These are phyloP conservation scores for Clitoria ternatea DNA, from an alignment of 306 rosid genomes.

Conservation along the genomic window DNA sequence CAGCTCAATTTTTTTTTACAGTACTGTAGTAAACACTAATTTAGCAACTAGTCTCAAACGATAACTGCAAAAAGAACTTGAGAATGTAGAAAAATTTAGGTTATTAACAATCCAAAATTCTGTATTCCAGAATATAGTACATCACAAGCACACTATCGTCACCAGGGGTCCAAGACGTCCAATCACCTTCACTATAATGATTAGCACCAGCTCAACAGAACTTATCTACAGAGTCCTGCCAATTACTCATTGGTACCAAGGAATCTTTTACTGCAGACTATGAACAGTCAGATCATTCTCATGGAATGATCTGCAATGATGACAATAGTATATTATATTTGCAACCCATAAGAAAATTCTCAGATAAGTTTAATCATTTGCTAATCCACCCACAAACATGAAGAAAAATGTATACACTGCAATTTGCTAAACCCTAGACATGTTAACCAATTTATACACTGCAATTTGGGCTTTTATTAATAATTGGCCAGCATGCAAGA, in stretches of 20 bases:
- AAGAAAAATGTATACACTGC: slow-evolving; percentile 1
- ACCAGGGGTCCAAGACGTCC: too few relatives aligned
- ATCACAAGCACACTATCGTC: too few relatives aligned
- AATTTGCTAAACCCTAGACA: too few relatives aligned
- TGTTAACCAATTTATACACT: background rate
- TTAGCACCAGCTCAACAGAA: too few relatives aligned
- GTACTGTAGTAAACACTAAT: too few relatives aligned
- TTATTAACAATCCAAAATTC: background rate
- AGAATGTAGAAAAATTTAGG: background rate
- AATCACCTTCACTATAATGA: too few relatives aligned
- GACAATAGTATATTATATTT: background rate
- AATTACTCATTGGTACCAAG: too few relatives aligned
- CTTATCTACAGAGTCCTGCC: too few relatives aligned
- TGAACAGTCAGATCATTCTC: too few relatives aligned
- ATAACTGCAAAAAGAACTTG: background rate
- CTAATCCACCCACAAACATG: background rate
- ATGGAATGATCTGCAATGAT: background rate
- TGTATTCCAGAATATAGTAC: background rate
- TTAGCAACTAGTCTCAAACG: too few relatives aligned
- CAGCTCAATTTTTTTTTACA: slow-evolving; percentile 8
- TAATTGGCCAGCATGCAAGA: background rate
- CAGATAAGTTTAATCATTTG: background rate
- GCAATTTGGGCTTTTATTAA: background rate
- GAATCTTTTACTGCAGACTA: too few relatives aligned
- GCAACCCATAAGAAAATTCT: background rate